Evolutionary conservation across 805 yeast species (phyloP), one percentile per base, ranked within the genome.

Genomic region (Hermanozyma aechmeae): DNA sequence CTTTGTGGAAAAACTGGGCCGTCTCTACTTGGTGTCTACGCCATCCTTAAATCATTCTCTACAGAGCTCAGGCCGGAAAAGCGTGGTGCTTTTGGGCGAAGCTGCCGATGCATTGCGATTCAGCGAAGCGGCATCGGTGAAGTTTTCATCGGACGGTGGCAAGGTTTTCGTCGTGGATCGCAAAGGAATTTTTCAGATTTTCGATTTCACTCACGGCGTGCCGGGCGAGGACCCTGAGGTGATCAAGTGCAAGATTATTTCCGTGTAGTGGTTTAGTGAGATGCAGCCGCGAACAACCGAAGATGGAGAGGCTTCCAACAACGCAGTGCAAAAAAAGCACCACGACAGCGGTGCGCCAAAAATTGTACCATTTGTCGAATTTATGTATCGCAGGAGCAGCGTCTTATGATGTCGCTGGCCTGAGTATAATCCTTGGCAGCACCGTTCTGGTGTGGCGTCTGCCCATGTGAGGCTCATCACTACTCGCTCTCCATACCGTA

Each of bases 161-260:
- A 76, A 76, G 37, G 59, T 87, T 13, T 78, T 73, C 41, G 68
- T 75, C 4, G 67, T 85, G 11, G 97, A 87, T 51, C 61, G 96
- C 23, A 83, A 81, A 44, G 96, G 96, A 0, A 53, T 73, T 1
- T 56, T 86, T 26, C 76, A 77, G 37, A 71, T 86, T 18, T 83
- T 81, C 41, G 96, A 87, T 54, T 87, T 86, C 56, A 81, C 92
- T 10, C 87, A 85, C 30, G 95, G 93, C 2, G 53, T 77, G 14
- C 92, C 92, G 9, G 67, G 68, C 4, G 77, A 75, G 38, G 76
- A 73, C 40, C 68, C 66, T 15, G 79, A 75, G 12, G 77, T 79
- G 6, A 69, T 80, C 3, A 71, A 79, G 47, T 75, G 82, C 54
- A 78, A 77, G 48, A 69, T 75, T 23, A 56, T 75, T 11, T 62